Percentiles rank a stretch among this genome's conserved stretches.
phyloP scores from a whole-genome alignment of 768 basidiomycete species.

The Amanita inopinata region DNA sequence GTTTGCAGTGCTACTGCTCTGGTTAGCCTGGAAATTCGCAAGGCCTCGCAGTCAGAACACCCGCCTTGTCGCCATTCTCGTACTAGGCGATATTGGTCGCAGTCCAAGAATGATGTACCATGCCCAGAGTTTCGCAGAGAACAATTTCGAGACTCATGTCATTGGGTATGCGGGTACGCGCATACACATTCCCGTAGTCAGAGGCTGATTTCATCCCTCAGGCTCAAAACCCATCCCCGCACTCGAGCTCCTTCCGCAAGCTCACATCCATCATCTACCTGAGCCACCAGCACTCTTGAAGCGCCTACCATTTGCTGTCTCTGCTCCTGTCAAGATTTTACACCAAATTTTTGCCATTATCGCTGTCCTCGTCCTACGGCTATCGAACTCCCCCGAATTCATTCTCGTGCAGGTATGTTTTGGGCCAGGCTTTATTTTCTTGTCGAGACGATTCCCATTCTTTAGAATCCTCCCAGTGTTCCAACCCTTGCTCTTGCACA shows the following conservation, averaged over 20 bases:
- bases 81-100: slow-evolving; percentile 92
- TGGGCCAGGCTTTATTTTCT: neutral
- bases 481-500: slow-evolving; percentile 86
- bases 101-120: slow-evolving; percentile 99
- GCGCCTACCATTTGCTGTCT: slow-evolving; percentile 53
- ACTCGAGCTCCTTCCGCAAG: slow-evolving; percentile 53
- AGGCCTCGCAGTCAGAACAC: slow-evolving; percentile 26
- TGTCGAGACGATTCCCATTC: neutral
- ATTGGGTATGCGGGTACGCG: slow-evolving; percentile 77
- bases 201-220: slow-evolving; percentile 19
- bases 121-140: slow-evolving; percentile 81
- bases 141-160: slow-evolving; percentile 67
- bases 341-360: slow-evolving; percentile 62
- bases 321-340: slow-evolving; percentile 74
- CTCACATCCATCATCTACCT: slow-evolving; percentile 59
- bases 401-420: slow-evolving; percentile 82
- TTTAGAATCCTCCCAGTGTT: slow-evolving; percentile 91
- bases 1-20: no score
- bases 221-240: slow-evolving; percentile 73
- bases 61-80: slow-evolving; percentile 79
- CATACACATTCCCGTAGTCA: neutral
- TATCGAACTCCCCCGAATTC: slow-evolving; percentile 66
- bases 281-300: slow-evolving; percentile 48
- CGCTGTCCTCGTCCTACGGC: slow-evolving; percentile 45
- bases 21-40: slow-evolving; percentile 26